A percentile compares a stretch with the other conserved stretches of the same genome.
Evolutionary conservation across 2,329 filamentous ascomycete species (phyloP).

Genomic region (Pseudogymnoascus sp.): DNA sequence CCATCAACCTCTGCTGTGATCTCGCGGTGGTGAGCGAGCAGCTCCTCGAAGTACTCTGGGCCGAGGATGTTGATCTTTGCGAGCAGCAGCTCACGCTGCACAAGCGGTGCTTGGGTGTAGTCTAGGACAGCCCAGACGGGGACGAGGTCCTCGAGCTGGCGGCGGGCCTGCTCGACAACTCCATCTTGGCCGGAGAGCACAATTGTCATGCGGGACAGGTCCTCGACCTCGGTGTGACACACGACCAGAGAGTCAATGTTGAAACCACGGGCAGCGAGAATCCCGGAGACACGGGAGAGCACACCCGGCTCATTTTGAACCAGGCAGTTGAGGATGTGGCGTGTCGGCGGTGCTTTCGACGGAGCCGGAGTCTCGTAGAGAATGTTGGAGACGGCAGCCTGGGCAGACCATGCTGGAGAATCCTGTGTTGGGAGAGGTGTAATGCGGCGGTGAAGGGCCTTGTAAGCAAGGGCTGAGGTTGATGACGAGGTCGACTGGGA

Average conservation of each 20-base stretch:
- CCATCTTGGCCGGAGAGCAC: constrained; percentile 93
- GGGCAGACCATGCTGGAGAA: constrained; percentile 75
- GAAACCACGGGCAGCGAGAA: constrained; percentile 91
- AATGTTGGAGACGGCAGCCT: constrained; percentile 93
- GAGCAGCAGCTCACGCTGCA: constrained; percentile 89
- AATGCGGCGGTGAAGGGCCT: constrained; percentile 86
- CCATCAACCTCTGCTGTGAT: constrained; percentile 54
- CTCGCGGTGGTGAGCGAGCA: constrained; percentile 90
- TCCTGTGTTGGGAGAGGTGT: constrained; percentile 74
- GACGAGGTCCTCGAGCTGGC: constrained; percentile 92
- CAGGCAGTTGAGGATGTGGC: constrained; percentile 94
- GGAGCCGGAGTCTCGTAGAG: constrained; percentile 95
- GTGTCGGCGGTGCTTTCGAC: constrained; percentile 75
- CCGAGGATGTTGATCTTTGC: constrained; percentile 96
- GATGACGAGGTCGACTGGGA: constrained; percentile 54
- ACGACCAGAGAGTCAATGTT: constrained; percentile 98
- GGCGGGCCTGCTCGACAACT: constrained; percentile 90
- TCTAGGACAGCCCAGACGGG: constrained; percentile 98
- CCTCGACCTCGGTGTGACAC: constrained; percentile 94
- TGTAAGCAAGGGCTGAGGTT: constrained; percentile 93
- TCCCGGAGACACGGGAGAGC: constrained; percentile 89
- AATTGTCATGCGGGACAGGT: constrained; percentile 97
- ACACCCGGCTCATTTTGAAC: constrained; percentile 99
- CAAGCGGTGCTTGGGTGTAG: constrained; percentile 85
- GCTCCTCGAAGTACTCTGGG: constrained; percentile 96